Conservation (phyloP, 306 rosid species). For the Trifolium repens region DNA sequence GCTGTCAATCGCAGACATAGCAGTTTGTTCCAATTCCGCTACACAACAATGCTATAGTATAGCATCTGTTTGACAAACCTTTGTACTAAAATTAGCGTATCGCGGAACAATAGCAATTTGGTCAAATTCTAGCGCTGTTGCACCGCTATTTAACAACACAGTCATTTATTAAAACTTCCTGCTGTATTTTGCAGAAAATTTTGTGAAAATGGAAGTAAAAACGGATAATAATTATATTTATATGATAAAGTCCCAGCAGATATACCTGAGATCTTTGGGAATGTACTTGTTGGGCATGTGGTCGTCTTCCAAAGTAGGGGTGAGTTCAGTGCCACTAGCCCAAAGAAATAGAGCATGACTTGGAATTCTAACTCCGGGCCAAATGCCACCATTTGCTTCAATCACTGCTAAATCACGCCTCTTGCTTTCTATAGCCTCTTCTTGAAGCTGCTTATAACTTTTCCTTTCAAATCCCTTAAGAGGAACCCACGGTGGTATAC, state of each 20-base stretch:
- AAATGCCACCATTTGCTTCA: slow-evolving; percentile 85
- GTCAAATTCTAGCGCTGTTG: neutral
- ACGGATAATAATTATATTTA: neutral
- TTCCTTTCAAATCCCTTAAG: slow-evolving; percentile 82
- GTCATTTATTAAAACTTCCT: slow-evolving; percentile 21
- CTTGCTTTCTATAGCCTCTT: slow-evolving; percentile 92
- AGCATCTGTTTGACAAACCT: neutral
- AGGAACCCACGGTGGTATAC: slow-evolving; percentile 98
- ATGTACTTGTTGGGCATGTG: slow-evolving; percentile 98
- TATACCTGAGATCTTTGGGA: slow-evolving; percentile 84
- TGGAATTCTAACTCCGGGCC: slow-evolving; percentile 97
- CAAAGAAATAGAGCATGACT: slow-evolving; percentile 92
- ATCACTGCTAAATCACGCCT: slow-evolving; percentile 89
- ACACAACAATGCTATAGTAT: neutral
- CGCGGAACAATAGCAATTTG: neutral
- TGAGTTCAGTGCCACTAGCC: slow-evolving; percentile 96
- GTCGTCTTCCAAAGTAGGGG: slow-evolving; percentile 76
- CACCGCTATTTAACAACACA: neutral
- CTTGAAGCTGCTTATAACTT: slow-evolving; percentile 85
- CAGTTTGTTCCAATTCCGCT: neutral
- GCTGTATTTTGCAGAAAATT: slow-evolving; percentile 20
- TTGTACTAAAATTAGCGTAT: neutral
- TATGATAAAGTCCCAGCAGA: neutral
- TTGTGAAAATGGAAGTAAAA: slow-evolving; percentile 4
- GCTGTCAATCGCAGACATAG: neutral